Percentiles rank a stretch among this genome's conserved stretches.
These are phyloP conservation scores for Eucalyptus curtisii DNA, from an alignment of 345 rosid genomes.

Conservation along the genomic window DNA sequence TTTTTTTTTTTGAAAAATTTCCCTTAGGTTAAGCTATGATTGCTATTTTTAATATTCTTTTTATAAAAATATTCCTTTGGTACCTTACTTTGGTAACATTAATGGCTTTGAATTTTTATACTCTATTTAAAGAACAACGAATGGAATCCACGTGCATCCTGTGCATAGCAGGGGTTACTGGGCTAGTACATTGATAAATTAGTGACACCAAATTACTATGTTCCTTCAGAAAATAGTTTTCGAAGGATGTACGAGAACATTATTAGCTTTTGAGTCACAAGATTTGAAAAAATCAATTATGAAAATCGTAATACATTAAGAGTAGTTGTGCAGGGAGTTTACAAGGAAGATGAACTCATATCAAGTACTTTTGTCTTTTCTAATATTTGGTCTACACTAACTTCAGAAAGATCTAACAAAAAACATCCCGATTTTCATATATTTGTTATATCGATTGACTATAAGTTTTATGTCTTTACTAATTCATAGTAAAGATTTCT, in stretches of 20 bases:
- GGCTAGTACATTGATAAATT: not conserved
- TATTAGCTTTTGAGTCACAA: not conserved
- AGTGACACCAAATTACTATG: not conserved
- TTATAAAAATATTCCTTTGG: not conserved
- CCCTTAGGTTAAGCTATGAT: not conserved
- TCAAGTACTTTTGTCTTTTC: not conserved
- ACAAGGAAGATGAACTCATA: not conserved
- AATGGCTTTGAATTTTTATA: not conserved
- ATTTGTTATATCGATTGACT: not conserved
- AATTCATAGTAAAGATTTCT: not conserved
- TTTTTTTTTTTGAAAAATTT: not conserved
- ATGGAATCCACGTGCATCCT: not conserved
- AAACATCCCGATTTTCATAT: not conserved
- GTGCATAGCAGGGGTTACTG: not conserved
- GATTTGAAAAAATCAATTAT: not conserved
- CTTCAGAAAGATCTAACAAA: not conserved
- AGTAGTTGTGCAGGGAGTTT: not conserved
- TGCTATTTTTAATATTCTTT: not conserved
- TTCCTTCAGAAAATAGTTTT: not conserved
- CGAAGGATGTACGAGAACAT: not conserved
- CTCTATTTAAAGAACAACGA: not conserved
- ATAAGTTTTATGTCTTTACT: not conserved
- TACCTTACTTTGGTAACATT: not conserved
- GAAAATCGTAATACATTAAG: not conserved
- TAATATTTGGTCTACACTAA: not conserved